These are phyloP conservation scores for Fusarium lateritium DNA, from an alignment of 2,329 filamentous ascomycete species.

Conservation along the genomic window DNA sequence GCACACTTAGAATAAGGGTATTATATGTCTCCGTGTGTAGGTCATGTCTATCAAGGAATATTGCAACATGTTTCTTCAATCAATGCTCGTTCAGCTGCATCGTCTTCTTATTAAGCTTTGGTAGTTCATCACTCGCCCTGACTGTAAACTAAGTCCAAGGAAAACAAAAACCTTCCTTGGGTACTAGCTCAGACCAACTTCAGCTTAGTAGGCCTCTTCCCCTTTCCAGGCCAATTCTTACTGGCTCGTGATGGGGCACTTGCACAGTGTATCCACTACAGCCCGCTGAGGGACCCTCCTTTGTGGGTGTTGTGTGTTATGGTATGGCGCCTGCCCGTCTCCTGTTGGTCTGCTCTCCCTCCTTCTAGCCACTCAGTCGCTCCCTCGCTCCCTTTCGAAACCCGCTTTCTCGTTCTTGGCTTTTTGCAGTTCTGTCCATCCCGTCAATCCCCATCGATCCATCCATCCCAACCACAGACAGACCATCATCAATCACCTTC, in stretches of 20 bases:
- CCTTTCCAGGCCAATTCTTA: constrained; percentile 35
- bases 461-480: constrained; percentile 34
- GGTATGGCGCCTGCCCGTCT: constrained; percentile 38
- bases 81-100: background rate
- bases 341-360: constrained; percentile 42
- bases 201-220: constrained; percentile 36
- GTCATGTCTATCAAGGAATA: background rate
- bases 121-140: constrained; percentile 1
- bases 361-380: constrained; percentile 41
- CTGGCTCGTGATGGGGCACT: constrained; percentile 1
- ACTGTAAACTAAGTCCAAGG: constrained; percentile 16
- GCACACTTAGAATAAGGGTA: background rate
- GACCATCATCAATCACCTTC: constrained; percentile 22
- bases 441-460: constrained; percentile 40
- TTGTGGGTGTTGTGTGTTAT: constrained; percentile 10
- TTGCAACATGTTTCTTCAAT: background rate
- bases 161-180: constrained; percentile 30
- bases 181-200: constrained; percentile 21
- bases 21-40: constrained; percentile 1
- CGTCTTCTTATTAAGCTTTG: constrained; percentile 15
- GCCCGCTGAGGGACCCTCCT: constrained; percentile 30
- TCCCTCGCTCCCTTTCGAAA: constrained; percentile 41
- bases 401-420: constrained; percentile 43
- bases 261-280: constrained; percentile 18
- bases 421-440: constrained; percentile 44